Conservation (phyloP, 2,329 filamentous ascomycete genomes). For the Cladosporium sp. region DNA sequence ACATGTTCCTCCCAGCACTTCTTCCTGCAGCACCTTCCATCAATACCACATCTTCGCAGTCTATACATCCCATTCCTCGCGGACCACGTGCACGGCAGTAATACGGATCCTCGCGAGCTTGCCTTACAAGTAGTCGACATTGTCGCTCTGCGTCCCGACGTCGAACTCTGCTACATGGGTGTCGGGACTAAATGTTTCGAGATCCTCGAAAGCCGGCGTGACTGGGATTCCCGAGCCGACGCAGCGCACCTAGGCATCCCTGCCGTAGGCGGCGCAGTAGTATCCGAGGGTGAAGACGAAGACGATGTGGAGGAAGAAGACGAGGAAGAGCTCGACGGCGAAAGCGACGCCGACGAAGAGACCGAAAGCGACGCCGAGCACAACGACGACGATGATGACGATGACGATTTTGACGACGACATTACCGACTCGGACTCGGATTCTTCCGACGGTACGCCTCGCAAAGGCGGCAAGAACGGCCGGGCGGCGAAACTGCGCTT, state of each 20-base stretch:
- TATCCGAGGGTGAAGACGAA: constrained; percentile 31
- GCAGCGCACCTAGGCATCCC: background rate
- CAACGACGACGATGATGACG: constrained; percentile 28
- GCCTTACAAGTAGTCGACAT: constrained; percentile 75
- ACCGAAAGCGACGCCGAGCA: constrained; percentile 43
- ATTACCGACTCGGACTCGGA: constrained; percentile 9
- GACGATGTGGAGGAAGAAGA: constrained; percentile 43
- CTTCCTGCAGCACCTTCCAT: constrained; percentile 70
- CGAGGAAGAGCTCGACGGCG: constrained; percentile 44
- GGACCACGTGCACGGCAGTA: constrained; percentile 54
- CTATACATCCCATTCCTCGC: constrained; percentile 67
- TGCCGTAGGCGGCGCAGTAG: constrained; percentile 19
- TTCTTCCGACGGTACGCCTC: background rate
- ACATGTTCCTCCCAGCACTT: constrained; percentile 54
- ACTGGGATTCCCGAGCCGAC: constrained; percentile 29
- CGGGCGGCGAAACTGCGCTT: constrained; percentile 52
- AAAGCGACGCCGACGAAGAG: constrained; percentile 43
- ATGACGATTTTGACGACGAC: constrained; percentile 33
- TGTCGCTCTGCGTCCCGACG: constrained; percentile 68
- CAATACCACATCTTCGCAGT: constrained; percentile 65
- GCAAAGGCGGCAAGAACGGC: constrained; percentile 11
- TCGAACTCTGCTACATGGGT: constrained; percentile 73
- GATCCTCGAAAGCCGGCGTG: constrained; percentile 61
- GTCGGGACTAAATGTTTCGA: constrained; percentile 77
- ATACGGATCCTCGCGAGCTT: constrained; percentile 62